Base-by-base conservation (phyloP, 225 moss, liverwort and hornwort species). In the Pleurozium schreberi region DNA sequence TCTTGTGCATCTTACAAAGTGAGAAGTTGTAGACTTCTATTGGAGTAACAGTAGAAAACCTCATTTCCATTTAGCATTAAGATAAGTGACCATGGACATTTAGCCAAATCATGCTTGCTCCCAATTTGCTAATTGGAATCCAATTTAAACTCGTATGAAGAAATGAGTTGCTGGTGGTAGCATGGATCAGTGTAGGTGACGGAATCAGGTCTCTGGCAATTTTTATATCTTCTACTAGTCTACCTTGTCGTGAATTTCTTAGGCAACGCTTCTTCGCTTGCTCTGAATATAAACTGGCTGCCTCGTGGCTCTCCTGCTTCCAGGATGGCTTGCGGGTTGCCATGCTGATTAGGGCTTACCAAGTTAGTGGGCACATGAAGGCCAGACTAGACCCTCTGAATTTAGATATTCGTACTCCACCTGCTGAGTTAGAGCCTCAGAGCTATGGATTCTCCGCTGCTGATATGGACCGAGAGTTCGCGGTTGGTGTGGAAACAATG, bases 331-430 rank as follows among this genome's bases (percentile, higher is more conserved):
- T 98, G 95, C 95, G 97, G 57, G 95, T 98, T 73, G 90, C 96
- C 88, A 93, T 97, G 88, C 81, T 98, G 87, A 95, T 98, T 70
- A 94, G 96, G 82, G 98, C 98, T 60, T 98, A 98, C 85, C 98
- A 98, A 92, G 96, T 98, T 75, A 97, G 95, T 84, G 97, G 96
- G 20, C 98, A 98, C 90, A 92, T 95, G 97, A 98, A 98, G 86
- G 94, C 97, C 33, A 95, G 91, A 43, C 93, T 98, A 30, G 98
- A 97, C 90, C 98, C 98, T 50, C 79, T 98, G 88, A 95, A 95
- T 68, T 83, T 98, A 59, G 96, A 95, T 69, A 91, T 92, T n/a
- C 93, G 95, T 53, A 84, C 88, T 52, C 91, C 94, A 67, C 98
- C 97, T 62, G 90, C 94, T 75, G 97, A 97, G 71, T 91, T 98